Evolutionary conservation across 768 basidiomycete genomes (phyloP), one percentile per base, ranked within the genome.

Genomic region (Holtermannia corniformis): DNA sequence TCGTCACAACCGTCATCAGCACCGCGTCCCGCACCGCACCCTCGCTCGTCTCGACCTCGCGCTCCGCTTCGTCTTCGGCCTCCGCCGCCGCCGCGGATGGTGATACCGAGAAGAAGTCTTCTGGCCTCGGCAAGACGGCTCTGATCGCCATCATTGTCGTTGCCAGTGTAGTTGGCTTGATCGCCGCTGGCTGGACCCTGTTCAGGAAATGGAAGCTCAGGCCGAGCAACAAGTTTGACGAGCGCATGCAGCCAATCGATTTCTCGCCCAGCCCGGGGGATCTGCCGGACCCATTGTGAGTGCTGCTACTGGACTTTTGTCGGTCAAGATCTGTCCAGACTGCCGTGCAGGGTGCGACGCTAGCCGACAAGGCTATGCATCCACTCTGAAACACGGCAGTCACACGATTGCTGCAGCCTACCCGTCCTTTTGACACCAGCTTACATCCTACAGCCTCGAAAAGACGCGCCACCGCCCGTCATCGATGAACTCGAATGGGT

Each of bases 161-260:
- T 3, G 64, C 62, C 12, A 52, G 57, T n/a, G 61, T 72, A 3
- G 59, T 68, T 21, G 64, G 62, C 32, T 51, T 60, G 0, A 61
- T 57, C 1, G 61, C 57, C 13, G 56, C 59, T 14, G 58, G 60
- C 7, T 72, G 62, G 59, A 69, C 68, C 1, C 45, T 60, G 22
- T 67, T 72, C 57, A 54, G 70, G 42, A 69, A 66, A 43, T 66
- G 56, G 57, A 72, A 72, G 51, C 49, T 72, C 26, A 47, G 54
- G 21, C 70, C 70, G 16, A 63, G 55, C 22, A 62, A 59, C 44
- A 47, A 62, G 43, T 72, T 72, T 50, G 64, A 65, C 47, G 49
- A 54, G 48, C 61, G 59, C 23, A 60, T 68, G 64, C 59, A 63
- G 44, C 65, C 70, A 10, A 63, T 72, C 49, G 64, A 68, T 49